Conservation (phyloP, 2,329 filamentous ascomycete genomes). For the Achaetomium macrosporum region DNA sequence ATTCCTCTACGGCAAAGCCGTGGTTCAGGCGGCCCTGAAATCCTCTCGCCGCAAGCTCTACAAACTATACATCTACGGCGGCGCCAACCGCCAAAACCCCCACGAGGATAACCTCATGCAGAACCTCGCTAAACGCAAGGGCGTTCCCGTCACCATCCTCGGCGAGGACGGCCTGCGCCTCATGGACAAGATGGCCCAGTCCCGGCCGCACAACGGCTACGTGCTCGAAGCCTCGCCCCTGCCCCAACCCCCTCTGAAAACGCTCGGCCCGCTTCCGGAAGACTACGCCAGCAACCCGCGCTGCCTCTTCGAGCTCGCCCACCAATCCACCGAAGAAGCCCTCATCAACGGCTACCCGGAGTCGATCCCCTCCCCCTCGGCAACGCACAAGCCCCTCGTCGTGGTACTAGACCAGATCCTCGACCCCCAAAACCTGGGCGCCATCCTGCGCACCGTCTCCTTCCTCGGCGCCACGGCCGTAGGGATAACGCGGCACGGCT, state of each 20-base stretch:
- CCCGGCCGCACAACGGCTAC: conserved; percentile 83
- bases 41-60: conserved; percentile 66
- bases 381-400: conserved; percentile 60
- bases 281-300: conserved; percentile 39
- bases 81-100: conserved; percentile 47
- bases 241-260: conserved; percentile 61
- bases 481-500: conserved; percentile 66
- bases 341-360: conserved; percentile 62
- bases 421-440: conserved; percentile 86
- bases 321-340: conserved; percentile 69
- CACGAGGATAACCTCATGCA: conserved; percentile 32
- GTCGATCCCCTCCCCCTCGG: conserved; percentile 40
- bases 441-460: conserved; percentile 79
- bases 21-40: conserved; percentile 73
- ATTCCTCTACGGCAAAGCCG: conserved; percentile 80
- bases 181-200: conserved; percentile 76
- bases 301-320: conserved; percentile 55
- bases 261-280: conserved; percentile 47
- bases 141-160: conserved; percentile 54
- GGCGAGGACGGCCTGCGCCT: conserved; percentile 56
- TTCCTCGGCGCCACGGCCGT: conserved; percentile 89
- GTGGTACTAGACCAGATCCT: conserved; percentile 70
- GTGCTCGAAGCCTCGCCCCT: conserved; percentile 82
- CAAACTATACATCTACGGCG: conserved; percentile 70
- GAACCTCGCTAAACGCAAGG: conserved; percentile 41